Percentiles rank a stretch among this genome's conserved stretches.
These are phyloP conservation scores for Trypanosoma melophagium DNA, from an alignment of 208 protist genomes.

Conservation along the genomic window DNA sequence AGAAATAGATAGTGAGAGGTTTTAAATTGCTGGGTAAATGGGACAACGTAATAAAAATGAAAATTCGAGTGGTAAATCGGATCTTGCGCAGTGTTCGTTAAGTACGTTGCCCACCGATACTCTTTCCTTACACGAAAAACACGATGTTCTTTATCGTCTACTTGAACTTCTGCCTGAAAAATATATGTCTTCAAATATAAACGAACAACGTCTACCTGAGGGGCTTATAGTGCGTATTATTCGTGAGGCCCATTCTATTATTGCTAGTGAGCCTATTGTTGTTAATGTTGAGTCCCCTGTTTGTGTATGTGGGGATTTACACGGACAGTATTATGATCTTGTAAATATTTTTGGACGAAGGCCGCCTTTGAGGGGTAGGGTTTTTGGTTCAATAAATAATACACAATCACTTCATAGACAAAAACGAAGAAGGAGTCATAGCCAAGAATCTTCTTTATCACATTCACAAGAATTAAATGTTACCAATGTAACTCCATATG, in stretches of 20 bases:
- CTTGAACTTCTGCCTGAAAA: conserved; percentile 65
- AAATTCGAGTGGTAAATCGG: conserved; percentile 19
- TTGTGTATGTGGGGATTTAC: conserved; percentile 97
- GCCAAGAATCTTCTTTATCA: conserved; percentile 10
- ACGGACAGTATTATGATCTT: conserved; percentile 98
- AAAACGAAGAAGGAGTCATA: conserved; percentile 9
- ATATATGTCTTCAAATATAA: conserved; percentile 52
- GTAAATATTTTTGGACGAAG: conserved; percentile 94
- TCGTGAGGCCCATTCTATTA: conserved; percentile 47
- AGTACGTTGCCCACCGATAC: conserved; percentile 61
- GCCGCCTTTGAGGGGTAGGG: conserved; percentile 50
- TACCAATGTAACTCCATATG: conserved; percentile 48
- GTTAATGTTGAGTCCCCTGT: conserved; percentile 82
- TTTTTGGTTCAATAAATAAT: conserved; percentile 33
- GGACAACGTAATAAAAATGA: not conserved
- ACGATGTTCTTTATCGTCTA: conserved; percentile 76
- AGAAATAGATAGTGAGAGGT: not conserved
- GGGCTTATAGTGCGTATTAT: conserved; percentile 69
- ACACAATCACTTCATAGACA: conserved; percentile 8
- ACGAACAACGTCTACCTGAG: conserved; percentile 69
- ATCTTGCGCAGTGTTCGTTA: conserved; percentile 49
- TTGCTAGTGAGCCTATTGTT: conserved; percentile 69
- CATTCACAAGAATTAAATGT: not conserved
- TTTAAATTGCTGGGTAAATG: conserved; percentile 2
- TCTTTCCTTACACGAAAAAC: conserved; percentile 54